Evolutionary conservation across 768 basidiomycete species (phyloP).

Genomic region (Dioszegia hungarica): DNA sequence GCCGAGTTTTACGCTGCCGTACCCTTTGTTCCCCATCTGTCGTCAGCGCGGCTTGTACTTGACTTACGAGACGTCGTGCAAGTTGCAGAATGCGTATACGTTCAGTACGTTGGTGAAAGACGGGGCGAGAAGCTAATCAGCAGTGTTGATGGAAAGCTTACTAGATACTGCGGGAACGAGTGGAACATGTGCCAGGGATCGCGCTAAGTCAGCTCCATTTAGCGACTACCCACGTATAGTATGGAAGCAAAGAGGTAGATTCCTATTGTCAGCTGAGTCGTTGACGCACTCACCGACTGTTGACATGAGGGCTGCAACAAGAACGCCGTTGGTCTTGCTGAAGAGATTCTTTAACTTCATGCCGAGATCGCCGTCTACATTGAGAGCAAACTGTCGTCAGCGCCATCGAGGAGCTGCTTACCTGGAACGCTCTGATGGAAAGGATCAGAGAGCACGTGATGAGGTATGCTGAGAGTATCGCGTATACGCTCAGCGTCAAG

Average conservation of each 20-base stretch:
- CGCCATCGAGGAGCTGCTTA: constrained; percentile 44
- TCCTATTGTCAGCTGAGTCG: constrained; percentile 47
- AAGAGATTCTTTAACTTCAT: constrained; percentile 63
- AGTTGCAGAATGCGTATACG: constrained; percentile 83
- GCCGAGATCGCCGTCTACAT: constrained; percentile 51
- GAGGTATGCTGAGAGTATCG: constrained; percentile 74
- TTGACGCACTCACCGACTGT: constrained; percentile 70
- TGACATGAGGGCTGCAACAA: constrained; percentile 80
- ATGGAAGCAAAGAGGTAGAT: constrained; percentile 80
- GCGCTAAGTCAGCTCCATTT: constrained; percentile 54
- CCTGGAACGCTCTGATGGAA: constrained; percentile 72
- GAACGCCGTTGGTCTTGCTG: constrained; percentile 67
- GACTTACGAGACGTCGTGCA: constrained; percentile 66
- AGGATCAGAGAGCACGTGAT: constrained; percentile 81
- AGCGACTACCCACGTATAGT: constrained; percentile 63
- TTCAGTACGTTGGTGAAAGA: constrained; percentile 93
- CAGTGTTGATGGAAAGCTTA: background rate
- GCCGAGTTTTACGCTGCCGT: constrained; percentile 36
- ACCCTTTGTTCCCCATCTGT: constrained; percentile 43
- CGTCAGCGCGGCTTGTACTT: background rate
- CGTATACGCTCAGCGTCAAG: constrained; percentile 64
- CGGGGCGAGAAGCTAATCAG: constrained; percentile 64
- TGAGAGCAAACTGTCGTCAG: constrained; percentile 30
- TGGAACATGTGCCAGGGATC: constrained; percentile 99
- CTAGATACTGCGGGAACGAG: constrained; percentile 82